Evolutionary conservation across 345 rosid genomes (phyloP), one percentile per base, ranked within the genome.

Genomic region (Ricinus communis): DNA sequence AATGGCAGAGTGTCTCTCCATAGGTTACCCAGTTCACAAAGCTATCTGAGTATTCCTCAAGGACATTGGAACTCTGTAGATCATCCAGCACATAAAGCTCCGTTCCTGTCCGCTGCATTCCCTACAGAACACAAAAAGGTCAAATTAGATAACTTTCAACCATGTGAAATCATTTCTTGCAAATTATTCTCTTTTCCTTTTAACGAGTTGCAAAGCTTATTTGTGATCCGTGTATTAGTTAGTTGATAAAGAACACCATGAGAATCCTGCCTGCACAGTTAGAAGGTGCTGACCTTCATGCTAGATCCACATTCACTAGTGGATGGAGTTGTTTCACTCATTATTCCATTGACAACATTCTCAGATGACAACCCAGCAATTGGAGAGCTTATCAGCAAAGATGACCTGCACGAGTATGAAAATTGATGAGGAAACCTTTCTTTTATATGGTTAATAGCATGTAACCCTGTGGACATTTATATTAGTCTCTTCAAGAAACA

Each of bases 1-100:
- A 92, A 62, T 87, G 87, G 90, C 96, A 85, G 63, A 95, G 76
- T 21, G 96, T 79, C 78, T 89, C 94, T 70, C 98, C 97, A 5
- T 63, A 56, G 71, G 70, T 83, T 65, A 96, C 97, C 99, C 99
- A 96, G 24, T 79, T 80, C 68, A 80, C 88, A 77, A 96, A 96
- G 80, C 88, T 82, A 73, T 85, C 96, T 1, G 99, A 62, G 71
- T 77, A 88, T 22, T 91, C 97, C 81, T 88, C 88, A 0, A 65
- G 79, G 28, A 76, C 86, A 33, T 71, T 36, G 62, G 80, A 69
- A 70, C 43, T 50, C 61, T 79, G 86, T 18, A 63, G 59, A 63
- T 71, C 69, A 5, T 46, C 70, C 47, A 80, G 13, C 79, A 71
- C 58, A 43, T 1, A 43, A 43, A 81, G 60, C 74, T 82, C 90